phyloP scores from a whole-genome alignment of 495 filamentous ascomycete species.

The Entonaema liquescens region DNA sequence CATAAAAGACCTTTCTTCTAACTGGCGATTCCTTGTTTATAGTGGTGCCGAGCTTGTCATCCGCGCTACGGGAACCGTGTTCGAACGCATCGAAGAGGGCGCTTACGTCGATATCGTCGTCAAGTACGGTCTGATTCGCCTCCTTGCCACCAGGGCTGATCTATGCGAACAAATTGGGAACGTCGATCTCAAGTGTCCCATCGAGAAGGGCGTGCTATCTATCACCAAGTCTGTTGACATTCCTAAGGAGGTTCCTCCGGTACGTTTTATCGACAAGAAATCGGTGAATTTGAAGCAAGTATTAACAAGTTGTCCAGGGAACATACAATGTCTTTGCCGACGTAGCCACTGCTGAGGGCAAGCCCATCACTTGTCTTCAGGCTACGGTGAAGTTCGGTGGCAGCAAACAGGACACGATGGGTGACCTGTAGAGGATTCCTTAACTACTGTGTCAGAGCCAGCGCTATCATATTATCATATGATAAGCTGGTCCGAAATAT shows the following conservation, averaged over 20 bases:
- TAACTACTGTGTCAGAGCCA: neutral
- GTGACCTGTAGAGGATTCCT: conserved; percentile 25
- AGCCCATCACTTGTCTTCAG: conserved; percentile 82
- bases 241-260: conserved; percentile 87
- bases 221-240: conserved; percentile 85
- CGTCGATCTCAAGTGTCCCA: conserved; percentile 87
- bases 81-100: conserved; percentile 72
- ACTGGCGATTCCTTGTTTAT: conserved; percentile 28
- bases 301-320: conserved; percentile 64
- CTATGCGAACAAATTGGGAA: conserved; percentile 89
- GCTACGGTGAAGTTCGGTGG: conserved; percentile 68
- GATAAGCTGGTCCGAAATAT: conserved; percentile 8
- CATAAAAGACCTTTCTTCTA: conserved; percentile 5
- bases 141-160: conserved; percentile 79
- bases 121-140: conserved; percentile 91
- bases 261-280: conserved; percentile 57
- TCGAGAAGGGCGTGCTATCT: conserved; percentile 75
- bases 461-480: conserved; percentile 4
- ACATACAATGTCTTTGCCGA: conserved; percentile 89
- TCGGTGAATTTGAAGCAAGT: neutral
- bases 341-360: conserved; percentile 72
- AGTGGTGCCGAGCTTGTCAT: conserved; percentile 86
- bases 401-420: conserved; percentile 14
- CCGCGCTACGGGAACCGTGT: conserved; percentile 75
- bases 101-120: conserved; percentile 82